A percentile compares a stretch with the other conserved stretches of the same genome.
phyloP scores from a whole-genome alignment of 768 basidiomycete species.

The Hypholoma fasciculare region DNA sequence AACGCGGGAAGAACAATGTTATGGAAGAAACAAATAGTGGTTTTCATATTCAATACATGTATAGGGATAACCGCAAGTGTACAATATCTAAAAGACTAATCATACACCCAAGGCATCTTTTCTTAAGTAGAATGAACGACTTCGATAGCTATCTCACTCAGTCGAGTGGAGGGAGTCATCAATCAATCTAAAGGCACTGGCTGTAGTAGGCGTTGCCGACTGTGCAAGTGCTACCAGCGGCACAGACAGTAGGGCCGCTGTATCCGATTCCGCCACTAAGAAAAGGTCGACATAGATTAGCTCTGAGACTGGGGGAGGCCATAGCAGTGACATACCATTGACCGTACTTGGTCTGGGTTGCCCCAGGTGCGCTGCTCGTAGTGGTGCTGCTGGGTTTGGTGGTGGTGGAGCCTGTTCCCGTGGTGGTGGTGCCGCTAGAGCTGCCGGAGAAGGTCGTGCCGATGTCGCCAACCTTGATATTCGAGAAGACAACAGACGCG shows the following conservation, averaged over 20 bases:
- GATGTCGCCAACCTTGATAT: constrained; percentile 52
- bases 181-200: constrained; percentile 15
- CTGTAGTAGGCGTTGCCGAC: constrained; percentile 13
- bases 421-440: constrained; percentile 6
- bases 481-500: constrained; percentile 47
- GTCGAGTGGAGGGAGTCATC: background rate
- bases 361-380: constrained; percentile 16
- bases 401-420: constrained; percentile 9
- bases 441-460: constrained; percentile 18
- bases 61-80: too few species aligned
- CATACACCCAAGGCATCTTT: too few species aligned
- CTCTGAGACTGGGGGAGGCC: background rate
- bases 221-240: constrained; percentile 11
- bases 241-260: constrained; percentile 17
- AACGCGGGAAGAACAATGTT: too few species aligned
- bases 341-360: constrained; percentile 30
- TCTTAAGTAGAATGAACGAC: too few species aligned
- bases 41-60: too few species aligned
- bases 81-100: too few species aligned
- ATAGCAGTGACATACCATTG: constrained; percentile 27
- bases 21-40: too few species aligned
- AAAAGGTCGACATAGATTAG: background rate
- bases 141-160: too few species aligned
- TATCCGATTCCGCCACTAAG: constrained; percentile 21
- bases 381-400: background rate